Evolutionary conservation across 2,329 filamentous ascomycete genomes (phyloP).

Genomic region (Aspergillus quadricinctus): DNA sequence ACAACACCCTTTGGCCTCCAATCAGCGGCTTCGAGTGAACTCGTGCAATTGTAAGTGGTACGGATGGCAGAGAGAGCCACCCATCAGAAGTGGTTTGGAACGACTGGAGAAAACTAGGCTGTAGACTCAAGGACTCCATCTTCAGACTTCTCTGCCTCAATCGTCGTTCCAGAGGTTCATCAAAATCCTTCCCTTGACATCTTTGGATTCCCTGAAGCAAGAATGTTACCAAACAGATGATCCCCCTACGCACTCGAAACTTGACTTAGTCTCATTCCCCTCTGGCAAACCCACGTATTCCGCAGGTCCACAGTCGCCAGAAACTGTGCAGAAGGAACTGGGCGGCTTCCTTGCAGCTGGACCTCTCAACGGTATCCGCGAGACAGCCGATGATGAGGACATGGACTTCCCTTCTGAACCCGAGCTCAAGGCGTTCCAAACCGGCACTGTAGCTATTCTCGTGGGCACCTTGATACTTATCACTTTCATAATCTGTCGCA

Average conservation of each 20-base stretch:
- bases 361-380: too few relatives aligned
- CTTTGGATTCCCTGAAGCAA: too few relatives aligned
- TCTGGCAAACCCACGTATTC: too few relatives aligned
- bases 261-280: too few relatives aligned
- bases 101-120: constrained; percentile 23
- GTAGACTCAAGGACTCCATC: constrained; percentile 26
- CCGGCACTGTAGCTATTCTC: constrained; percentile 42
- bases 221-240: too few relatives aligned
- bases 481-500: constrained; percentile 41
- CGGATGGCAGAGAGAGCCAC: constrained; percentile 22
- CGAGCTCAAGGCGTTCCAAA: constrained; percentile 15
- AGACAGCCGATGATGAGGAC: constrained; percentile 10
- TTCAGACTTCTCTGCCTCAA: constrained; percentile 25
- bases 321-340: too few relatives aligned
- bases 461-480: constrained; percentile 32
- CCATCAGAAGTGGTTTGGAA: constrained; percentile 23
- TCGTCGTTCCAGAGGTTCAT: not conserved
- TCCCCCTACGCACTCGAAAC: too few relatives aligned
- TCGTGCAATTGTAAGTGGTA: not conserved
- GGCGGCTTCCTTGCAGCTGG: too few relatives aligned
- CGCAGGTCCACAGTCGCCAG: too few relatives aligned
- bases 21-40: not conserved
- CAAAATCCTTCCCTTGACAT: too few relatives aligned
- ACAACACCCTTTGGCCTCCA: not conserved
- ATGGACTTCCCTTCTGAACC: constrained; percentile 1